These are phyloP conservation scores for Coniochaeta hoffmannii DNA, from an alignment of 2,329 filamentous ascomycete genomes.

Conservation along the genomic window DNA sequence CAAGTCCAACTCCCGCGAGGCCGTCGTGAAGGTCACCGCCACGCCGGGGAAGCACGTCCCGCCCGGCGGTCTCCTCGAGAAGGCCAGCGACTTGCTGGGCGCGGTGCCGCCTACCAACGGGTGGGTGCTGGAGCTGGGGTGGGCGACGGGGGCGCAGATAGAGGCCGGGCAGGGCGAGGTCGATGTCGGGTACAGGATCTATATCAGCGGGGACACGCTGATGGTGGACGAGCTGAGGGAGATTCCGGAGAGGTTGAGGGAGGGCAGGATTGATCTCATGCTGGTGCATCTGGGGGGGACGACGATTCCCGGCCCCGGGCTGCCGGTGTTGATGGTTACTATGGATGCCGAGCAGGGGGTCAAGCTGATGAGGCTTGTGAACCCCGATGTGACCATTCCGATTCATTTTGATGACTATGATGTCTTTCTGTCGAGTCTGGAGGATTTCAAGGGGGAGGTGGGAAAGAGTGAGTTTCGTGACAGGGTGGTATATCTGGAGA, in stretches of 20 bases:
- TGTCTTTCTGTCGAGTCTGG: slow-evolving; percentile 50
- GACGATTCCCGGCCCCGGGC: slow-evolving; percentile 50
- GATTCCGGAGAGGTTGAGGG: slow-evolving; percentile 48
- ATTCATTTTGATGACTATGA: slow-evolving; percentile 60
- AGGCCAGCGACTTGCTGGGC: slow-evolving; percentile 30
- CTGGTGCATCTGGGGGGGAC: slow-evolving; percentile 59
- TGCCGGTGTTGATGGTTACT: slow-evolving; percentile 59
- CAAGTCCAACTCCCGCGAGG: slow-evolving; percentile 19
- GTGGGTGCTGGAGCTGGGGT: slow-evolving; percentile 58
- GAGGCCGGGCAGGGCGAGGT: slow-evolving; percentile 20
- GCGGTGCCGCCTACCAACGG: slow-evolving; percentile 58
- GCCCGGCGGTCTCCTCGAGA: slow-evolving; percentile 23
- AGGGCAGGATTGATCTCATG: slow-evolving; percentile 56
- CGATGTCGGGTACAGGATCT: slow-evolving; percentile 47
- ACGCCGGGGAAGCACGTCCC: slow-evolving; percentile 60
- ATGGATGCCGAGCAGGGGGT: slow-evolving; percentile 60
- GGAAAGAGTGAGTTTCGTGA: slow-evolving; percentile 39
- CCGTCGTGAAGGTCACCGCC: slow-evolving; percentile 48
- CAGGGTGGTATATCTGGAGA: slow-evolving; percentile 53
- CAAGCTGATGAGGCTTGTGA: slow-evolving; percentile 50
- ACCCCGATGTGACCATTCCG: slow-evolving; percentile 55
- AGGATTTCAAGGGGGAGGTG: slow-evolving; percentile 52
- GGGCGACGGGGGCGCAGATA: slow-evolving; percentile 13
- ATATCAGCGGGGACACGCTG: slow-evolving; percentile 60
- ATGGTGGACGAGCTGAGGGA: slow-evolving; percentile 54